phyloP scores from a whole-genome alignment of 2,329 filamentous ascomycete genomes.

The Nothopassalora personata region DNA sequence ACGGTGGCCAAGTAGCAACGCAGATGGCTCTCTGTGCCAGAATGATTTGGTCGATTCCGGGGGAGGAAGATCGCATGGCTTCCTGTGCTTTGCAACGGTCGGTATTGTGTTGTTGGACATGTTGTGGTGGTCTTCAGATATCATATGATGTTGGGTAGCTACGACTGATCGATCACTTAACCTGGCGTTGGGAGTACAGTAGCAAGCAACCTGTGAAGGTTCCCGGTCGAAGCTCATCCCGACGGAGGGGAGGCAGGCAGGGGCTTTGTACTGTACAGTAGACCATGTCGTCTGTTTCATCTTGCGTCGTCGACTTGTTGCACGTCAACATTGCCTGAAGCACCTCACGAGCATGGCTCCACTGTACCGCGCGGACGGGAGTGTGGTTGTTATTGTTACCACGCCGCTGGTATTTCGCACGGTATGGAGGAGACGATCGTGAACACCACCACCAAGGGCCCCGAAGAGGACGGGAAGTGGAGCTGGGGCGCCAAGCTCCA shows the following conservation, averaged over 20 bases:
- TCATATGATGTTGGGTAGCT: neutral
- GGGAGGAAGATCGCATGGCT: slow-evolving; percentile 22
- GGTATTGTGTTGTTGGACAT: slow-evolving; percentile 3
- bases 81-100: slow-evolving; percentile 15
- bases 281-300: neutral
- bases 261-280: neutral
- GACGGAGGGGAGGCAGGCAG: neutral
- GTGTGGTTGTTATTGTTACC: neutral
- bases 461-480: neutral
- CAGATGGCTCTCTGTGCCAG: slow-evolving; percentile 67
- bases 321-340: neutral
- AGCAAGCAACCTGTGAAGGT: no score
- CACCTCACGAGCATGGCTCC: neutral
- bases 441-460: neutral
- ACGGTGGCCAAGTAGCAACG: slow-evolving; percentile 60
- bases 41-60: slow-evolving; percentile 49
- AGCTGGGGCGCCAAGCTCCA: neutral
- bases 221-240: neutral
- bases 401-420: neutral
- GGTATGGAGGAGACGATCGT: neutral
- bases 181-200: no score
- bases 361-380: neutral
- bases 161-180: no score
- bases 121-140: neutral
- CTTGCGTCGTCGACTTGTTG: neutral